Percentiles rank a stretch among this genome's conserved stretches.
Evolutionary conservation across 345 rosid genomes (phyloP).

Genomic region (Rhizophora mangle): DNA sequence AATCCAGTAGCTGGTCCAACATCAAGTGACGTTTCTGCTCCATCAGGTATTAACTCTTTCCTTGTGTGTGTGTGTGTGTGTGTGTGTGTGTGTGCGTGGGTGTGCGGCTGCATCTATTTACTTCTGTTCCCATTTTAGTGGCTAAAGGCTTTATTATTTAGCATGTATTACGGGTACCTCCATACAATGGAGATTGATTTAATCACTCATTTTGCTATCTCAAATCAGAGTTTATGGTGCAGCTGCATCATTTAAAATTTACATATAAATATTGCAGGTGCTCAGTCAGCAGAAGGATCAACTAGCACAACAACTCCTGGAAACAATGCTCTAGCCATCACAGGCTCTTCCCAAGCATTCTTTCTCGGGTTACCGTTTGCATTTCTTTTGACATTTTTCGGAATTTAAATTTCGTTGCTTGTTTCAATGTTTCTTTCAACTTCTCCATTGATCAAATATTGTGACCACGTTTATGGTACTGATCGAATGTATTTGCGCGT

Average conservation of each 20-base stretch:
- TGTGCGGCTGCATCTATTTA: no score
- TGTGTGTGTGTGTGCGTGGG: no score
- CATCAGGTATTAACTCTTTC: conserved; percentile 4
- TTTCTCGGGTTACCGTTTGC: conserved; percentile 6
- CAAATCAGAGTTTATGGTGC: no score
- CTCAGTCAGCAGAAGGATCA: neutral
- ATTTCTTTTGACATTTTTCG: conserved; percentile 6
- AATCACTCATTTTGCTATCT: no score
- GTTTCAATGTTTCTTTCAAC: neutral
- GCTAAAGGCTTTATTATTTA: no score
- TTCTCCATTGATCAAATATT: neutral
- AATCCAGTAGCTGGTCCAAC: neutral
- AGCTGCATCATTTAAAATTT: no score
- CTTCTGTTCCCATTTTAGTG: neutral
- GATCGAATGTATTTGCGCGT: no score
- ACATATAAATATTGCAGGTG: neutral
- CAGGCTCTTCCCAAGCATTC: neutral
- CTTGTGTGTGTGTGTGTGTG: no score
- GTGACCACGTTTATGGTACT: no score
- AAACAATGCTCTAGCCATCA: conserved; percentile 1
- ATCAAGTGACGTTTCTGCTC: neutral
- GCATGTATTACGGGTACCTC: no score
- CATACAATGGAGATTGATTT: no score
- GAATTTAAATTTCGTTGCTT: neutral
- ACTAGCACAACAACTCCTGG: conserved; percentile 12